Conservation (phyloP, 306 rosid genomes). For the Cucumis sativus region DNA sequence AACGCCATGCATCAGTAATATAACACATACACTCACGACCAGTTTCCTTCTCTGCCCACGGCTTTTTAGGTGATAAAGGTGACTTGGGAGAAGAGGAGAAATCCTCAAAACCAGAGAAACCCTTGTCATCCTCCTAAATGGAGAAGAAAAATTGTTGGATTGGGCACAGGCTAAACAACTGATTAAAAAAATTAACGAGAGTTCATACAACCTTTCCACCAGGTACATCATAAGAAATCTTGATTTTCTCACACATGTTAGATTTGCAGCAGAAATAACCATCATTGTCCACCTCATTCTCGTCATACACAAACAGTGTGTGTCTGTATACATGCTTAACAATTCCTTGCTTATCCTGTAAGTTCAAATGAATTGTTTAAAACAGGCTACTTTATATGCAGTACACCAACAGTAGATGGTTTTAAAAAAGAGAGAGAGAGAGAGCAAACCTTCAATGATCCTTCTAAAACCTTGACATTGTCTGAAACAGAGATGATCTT, state of each 20-base stretch:
- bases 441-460: slow-evolving; percentile 57
- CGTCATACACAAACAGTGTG: slow-evolving; percentile 52
- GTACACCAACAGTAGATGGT: slow-evolving; percentile 2
- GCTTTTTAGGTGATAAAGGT: slow-evolving; percentile 72
- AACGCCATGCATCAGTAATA: slow-evolving; percentile 12
- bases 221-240: slow-evolving; percentile 29
- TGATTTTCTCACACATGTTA: slow-evolving; percentile 69
- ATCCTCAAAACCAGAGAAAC: slow-evolving; percentile 45
- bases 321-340: slow-evolving; percentile 73
- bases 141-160: slow-evolving; percentile 8
- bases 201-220: slow-evolving; percentile 45
- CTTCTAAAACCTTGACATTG: slow-evolving; percentile 57
- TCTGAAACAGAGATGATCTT: slow-evolving; percentile 63
- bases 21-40: slow-evolving; percentile 44
- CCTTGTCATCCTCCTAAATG: slow-evolving; percentile 58
- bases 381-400: slow-evolving; percentile 8
- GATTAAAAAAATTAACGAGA: neutral
- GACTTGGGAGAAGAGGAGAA: slow-evolving; percentile 72
- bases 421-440: slow-evolving; percentile 1
- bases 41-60: slow-evolving; percentile 53
- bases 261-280: slow-evolving; percentile 77
- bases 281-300: slow-evolving; percentile 51
- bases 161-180: neutral
- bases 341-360: slow-evolving; percentile 81
- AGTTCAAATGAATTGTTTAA: slow-evolving; percentile 15